Evolutionary conservation across 805 yeast species (phyloP).

Genomic region (Clavispora phyllophila): DNA sequence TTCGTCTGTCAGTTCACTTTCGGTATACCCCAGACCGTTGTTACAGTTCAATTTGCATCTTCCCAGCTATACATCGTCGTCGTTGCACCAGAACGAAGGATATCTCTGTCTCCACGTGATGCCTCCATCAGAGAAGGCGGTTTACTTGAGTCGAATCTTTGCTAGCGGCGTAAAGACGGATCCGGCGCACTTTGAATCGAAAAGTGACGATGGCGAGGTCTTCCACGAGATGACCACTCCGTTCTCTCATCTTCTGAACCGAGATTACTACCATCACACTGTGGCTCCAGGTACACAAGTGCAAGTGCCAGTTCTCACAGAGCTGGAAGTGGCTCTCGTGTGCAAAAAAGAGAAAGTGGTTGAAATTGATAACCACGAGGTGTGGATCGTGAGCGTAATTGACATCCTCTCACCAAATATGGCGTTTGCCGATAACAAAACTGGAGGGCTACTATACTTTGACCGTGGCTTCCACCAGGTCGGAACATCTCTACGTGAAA

Average conservation of each 20-base stretch:
- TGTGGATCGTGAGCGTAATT: constrained; percentile 78
- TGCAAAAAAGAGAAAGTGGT: constrained; percentile 53
- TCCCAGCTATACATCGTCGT: constrained; percentile 76
- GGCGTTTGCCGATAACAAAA: constrained; percentile 13
- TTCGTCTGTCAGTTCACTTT: constrained; percentile 79
- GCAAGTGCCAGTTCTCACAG: constrained; percentile 51
- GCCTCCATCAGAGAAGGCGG: constrained; percentile 54
- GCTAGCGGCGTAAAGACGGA: constrained; percentile 52
- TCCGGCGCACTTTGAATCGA: constrained; percentile 14
- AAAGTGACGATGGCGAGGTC: constrained; percentile 25
- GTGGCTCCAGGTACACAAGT: constrained; percentile 12
- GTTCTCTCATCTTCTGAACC: constrained; percentile 36
- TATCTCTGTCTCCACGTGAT: constrained; percentile 70
- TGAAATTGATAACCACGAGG: constrained; percentile 76
- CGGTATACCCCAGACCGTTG: constrained; percentile 72
- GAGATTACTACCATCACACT: constrained; percentile 22
- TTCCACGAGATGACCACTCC: constrained; percentile 51
- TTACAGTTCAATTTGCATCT: constrained; percentile 81
- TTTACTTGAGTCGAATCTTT: constrained; percentile 60
- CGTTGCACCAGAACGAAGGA: constrained; percentile 49
- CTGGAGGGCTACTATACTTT: constrained; percentile 66
- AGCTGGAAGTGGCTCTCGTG: constrained; percentile 56
- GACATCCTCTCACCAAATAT: constrained; percentile 41
- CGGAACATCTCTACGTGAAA: constrained; percentile 26
- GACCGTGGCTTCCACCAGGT: constrained; percentile 54